Evolutionary conservation across 2,329 filamentous ascomycete genomes (phyloP).

Genomic region (Nothomitra cinnamomea): DNA sequence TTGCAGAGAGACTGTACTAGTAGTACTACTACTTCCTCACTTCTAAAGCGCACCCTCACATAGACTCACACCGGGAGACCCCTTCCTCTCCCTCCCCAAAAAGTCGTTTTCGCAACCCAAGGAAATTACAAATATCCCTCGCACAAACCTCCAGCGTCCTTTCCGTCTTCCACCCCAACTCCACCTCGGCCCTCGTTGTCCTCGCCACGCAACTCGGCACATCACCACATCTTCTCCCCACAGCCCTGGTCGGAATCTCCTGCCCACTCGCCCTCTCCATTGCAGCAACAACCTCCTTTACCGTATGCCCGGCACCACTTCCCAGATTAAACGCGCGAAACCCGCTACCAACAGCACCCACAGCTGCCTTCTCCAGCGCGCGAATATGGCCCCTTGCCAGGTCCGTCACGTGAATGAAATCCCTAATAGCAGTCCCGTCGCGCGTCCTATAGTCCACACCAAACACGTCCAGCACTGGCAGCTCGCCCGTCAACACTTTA

Average conservation of each 20-base stretch:
- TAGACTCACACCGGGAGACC: no score
- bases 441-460: conserved; percentile 47
- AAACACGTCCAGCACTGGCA: conserved; percentile 39
- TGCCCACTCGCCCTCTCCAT: conserved; percentile 21
- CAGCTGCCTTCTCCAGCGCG: conserved; percentile 29
- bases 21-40: no score
- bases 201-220: conserved; percentile 25
- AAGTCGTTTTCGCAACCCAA: no score
- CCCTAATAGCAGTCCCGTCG: conserved; percentile 48
- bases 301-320: conserved; percentile 25
- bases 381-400: conserved; percentile 47
- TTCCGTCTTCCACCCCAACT: conserved; percentile 23
- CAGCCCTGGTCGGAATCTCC: conserved; percentile 21
- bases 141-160: conserved; percentile 22
- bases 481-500: conserved; percentile 39
- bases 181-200: conserved; percentile 21
- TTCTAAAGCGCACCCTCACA: no score
- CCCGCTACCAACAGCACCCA: conserved; percentile 16
- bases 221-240: conserved; percentile 24
- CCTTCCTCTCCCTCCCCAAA: no score
- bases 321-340: conserved; percentile 27
- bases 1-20: no score
- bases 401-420: conserved; percentile 52
- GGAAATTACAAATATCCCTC: no score
- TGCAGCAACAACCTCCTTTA: conserved; percentile 25